These are phyloP conservation scores for Chamaenerion angustifolium DNA, from an alignment of 345 rosid species.

Conservation along the genomic window DNA sequence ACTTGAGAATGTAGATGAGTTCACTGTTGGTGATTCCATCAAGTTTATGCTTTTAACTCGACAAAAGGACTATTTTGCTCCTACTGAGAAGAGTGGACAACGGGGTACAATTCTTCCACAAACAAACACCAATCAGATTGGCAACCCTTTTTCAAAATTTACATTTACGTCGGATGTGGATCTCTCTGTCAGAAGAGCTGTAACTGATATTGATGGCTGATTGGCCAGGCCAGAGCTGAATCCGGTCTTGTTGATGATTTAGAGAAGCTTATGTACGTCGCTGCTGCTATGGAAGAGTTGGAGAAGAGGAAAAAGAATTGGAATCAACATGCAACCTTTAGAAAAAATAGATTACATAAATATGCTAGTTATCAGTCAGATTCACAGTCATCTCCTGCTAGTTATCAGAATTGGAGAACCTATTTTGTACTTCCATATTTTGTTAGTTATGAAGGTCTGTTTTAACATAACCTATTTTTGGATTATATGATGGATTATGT, in stretches of 20 bases:
- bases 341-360: slow-evolving; percentile 14
- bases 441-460: too few species aligned
- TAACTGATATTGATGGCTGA: slow-evolving; percentile 83
- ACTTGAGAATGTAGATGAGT: slow-evolving; percentile 62
- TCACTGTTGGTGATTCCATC: slow-evolving; percentile 42
- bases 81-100: slow-evolving; percentile 25
- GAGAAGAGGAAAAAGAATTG: slow-evolving; percentile 64
- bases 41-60: slow-evolving; percentile 79
- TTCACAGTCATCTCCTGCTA: slow-evolving; percentile 4
- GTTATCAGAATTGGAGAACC: too few species aligned
- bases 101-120: slow-evolving; percentile 7
- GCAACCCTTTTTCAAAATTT: slow-evolving; percentile 56
- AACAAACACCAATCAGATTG: slow-evolving; percentile 12
- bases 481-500: too few species aligned
- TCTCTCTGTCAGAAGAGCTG: slow-evolving; percentile 69
- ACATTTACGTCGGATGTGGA: slow-evolving; percentile 77
- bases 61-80: slow-evolving; percentile 50
- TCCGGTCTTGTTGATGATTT: slow-evolving; percentile 83
- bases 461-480: too few species aligned
- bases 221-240: slow-evolving; percentile 53
- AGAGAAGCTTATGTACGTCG: slow-evolving; percentile 85
- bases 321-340: slow-evolving; percentile 40
- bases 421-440: too few species aligned
- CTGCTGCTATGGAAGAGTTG: slow-evolving; percentile 72
- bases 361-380: slow-evolving; percentile 12